Evolutionary conservation across 179 eudicot genomes (phyloP).

Genomic region (Actinidia arguta): DNA sequence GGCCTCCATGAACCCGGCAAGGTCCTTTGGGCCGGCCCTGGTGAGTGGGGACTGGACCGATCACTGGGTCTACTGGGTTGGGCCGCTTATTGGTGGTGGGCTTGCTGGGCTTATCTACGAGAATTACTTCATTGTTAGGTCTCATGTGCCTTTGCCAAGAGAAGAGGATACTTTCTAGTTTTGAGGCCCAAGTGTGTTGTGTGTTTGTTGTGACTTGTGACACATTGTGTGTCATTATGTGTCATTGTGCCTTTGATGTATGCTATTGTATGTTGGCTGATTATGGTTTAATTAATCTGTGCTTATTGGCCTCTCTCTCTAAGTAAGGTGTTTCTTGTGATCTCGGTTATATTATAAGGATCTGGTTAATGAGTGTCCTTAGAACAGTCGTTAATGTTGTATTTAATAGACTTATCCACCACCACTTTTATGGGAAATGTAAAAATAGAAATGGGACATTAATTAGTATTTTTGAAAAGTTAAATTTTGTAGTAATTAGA

Average conservation of each 20-base stretch:
- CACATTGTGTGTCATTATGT: background rate
- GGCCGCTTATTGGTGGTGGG: conserved; percentile 90
- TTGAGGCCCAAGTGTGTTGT: background rate
- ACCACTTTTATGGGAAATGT: no score
- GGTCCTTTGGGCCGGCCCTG: conserved; percentile 93
- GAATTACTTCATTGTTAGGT: conserved; percentile 70
- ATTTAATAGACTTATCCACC: no score
- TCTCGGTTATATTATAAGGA: no score
- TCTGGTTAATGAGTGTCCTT: no score
- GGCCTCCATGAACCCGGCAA: conserved; percentile 98
- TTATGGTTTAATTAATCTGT: background rate
- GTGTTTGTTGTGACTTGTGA: background rate
- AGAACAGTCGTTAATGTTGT: no score
- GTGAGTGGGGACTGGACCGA: conserved; percentile 80
- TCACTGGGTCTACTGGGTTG: conserved; percentile 96
- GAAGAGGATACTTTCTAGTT: conserved; percentile 54
- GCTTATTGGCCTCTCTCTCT: background rate
- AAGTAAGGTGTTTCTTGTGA: no score
- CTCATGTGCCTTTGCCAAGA: conserved; percentile 64
- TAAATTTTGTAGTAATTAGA: no score
- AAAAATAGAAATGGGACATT: no score
- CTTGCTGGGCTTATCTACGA: conserved; percentile 84
- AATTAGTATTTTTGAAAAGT: no score
- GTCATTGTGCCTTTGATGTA: background rate
- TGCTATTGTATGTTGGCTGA: background rate